A percentile compares a stretch with the other conserved stretches of the same genome.
phyloP scores from a whole-genome alignment of 139 green algal species.

The Chlorella sp. region DNA sequence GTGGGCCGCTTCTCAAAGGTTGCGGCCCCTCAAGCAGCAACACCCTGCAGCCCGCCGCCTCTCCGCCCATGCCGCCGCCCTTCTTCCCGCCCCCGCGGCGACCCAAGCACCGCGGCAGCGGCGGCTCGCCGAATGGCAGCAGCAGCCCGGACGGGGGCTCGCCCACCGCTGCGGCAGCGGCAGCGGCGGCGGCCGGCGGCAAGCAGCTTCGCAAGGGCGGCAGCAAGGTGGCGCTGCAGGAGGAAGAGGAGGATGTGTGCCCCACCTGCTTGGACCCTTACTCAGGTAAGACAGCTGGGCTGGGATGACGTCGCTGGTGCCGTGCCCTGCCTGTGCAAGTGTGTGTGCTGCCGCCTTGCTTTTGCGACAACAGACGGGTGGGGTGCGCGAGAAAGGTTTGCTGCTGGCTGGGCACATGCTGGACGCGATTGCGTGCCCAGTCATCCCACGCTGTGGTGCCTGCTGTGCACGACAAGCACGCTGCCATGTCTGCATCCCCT shows the following conservation, averaged over 20 bases:
- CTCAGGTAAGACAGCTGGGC: not conserved
- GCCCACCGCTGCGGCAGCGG: not conserved
- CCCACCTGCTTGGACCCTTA: slow-evolving; percentile 57
- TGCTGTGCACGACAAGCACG: too few relatives aligned
- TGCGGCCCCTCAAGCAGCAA: not conserved
- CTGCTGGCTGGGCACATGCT: not conserved
- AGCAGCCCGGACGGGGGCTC: slow-evolving; percentile 13
- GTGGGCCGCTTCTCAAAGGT: slow-evolving; percentile 7
- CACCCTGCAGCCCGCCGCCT: slow-evolving; percentile 4
- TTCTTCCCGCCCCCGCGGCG: not conserved
- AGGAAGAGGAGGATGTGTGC: slow-evolving; percentile 51
- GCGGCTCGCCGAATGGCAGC: not conserved
- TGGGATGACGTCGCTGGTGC: not conserved
- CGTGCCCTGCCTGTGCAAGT: not conserved
- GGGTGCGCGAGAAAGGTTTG: not conserved
- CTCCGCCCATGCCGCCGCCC: slow-evolving; percentile 17
- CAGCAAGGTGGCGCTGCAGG: slow-evolving; percentile 18
- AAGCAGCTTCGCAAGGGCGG: not conserved
- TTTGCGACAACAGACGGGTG: not conserved
- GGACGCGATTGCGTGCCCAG: too few relatives aligned
- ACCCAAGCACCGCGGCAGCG: not conserved
- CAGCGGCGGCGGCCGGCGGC: not conserved
- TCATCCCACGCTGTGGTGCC: too few relatives aligned
- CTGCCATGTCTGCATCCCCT: too few relatives aligned
- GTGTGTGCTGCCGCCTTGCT: too few relatives aligned